Conservation (phyloP, 495 filamentous ascomycete genomes). For the Penicillium atrosanguineum region DNA sequence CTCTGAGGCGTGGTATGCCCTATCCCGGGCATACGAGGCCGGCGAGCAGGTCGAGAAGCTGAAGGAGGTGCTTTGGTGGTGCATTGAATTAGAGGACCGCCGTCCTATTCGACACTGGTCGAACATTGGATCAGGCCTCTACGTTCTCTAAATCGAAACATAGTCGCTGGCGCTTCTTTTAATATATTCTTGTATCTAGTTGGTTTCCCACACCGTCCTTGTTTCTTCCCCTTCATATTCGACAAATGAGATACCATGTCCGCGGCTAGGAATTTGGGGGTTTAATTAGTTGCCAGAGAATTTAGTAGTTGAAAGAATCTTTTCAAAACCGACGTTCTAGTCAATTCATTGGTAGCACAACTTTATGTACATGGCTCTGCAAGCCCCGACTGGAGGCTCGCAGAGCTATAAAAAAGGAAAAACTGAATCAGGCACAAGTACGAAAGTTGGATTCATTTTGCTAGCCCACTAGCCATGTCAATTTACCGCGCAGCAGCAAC, state of each 20-base stretch:
- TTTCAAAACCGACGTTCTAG: constrained; percentile 13
- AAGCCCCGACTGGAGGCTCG: constrained; percentile 2
- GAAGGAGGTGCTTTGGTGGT: constrained; percentile 71
- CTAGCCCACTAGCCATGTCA: constrained; percentile 6
- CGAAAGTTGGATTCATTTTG: constrained; percentile 21
- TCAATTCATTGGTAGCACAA: constrained; percentile 32
- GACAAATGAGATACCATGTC: constrained; percentile 35
- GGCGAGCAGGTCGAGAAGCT: constrained; percentile 80
- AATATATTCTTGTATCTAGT: constrained; percentile 32
- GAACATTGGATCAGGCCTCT: constrained; percentile 45
- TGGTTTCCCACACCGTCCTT: constrained; percentile 12
- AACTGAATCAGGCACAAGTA: constrained; percentile 9
- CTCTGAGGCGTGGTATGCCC: constrained; percentile 88
- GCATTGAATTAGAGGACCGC: constrained; percentile 60
- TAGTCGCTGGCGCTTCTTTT: constrained; percentile 7
- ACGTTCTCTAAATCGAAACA: constrained; percentile 35
- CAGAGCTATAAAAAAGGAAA: constrained; percentile 13
- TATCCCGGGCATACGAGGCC: constrained; percentile 82
- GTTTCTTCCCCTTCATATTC: constrained; percentile 15
- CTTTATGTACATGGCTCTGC: constrained; percentile 44
- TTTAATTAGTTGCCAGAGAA: constrained; percentile 11
- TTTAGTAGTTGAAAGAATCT: constrained; percentile 19
- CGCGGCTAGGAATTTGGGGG: constrained; percentile 16
- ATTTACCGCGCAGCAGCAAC: constrained; percentile 46
- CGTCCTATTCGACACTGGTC: constrained; percentile 49